These are phyloP conservation scores for Ophiosphaerella narmari DNA, from an alignment of 2,329 filamentous ascomycete genomes.

Conservation along the genomic window DNA sequence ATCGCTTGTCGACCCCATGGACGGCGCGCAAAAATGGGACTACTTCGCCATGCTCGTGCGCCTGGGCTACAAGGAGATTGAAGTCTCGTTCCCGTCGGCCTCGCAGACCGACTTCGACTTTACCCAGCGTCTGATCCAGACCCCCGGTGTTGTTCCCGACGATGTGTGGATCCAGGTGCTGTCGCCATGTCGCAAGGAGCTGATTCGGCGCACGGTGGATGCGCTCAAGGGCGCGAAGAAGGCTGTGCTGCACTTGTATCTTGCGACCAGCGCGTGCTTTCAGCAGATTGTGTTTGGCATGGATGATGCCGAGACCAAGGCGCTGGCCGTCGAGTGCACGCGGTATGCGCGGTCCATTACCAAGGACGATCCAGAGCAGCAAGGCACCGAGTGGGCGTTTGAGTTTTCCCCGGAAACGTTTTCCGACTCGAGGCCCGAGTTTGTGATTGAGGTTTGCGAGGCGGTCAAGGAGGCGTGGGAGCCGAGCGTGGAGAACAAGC, in stretches of 20 bases:
- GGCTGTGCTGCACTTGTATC: constrained; percentile 92
- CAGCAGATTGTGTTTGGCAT: constrained; percentile 88
- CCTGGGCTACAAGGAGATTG: constrained; percentile 96
- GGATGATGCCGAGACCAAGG: constrained; percentile 78
- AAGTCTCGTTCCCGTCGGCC: constrained; percentile 92
- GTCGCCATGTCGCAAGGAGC: constrained; percentile 86
- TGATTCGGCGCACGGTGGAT: constrained; percentile 88
- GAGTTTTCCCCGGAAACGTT: constrained; percentile 89
- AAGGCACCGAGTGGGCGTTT: constrained; percentile 72
- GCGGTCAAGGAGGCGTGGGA: constrained; percentile 95
- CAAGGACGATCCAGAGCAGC: constrained; percentile 69
- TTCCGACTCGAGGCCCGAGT: constrained; percentile 86
- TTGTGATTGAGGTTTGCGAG: constrained; percentile 80
- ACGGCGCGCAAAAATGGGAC: constrained; percentile 89
- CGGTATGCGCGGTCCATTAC: constrained; percentile 87
- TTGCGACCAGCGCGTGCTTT: constrained; percentile 96
- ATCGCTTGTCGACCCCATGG: constrained; percentile 91
- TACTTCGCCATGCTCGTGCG: constrained; percentile 95
- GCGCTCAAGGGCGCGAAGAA: constrained; percentile 89
- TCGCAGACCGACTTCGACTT: constrained; percentile 97
- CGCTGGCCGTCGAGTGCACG: constrained; percentile 82
- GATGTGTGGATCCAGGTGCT: constrained; percentile 93
- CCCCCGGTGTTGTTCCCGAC: constrained; percentile 79
- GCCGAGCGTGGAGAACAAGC: constrained; percentile 74
- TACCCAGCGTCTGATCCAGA: constrained; percentile 82